Evolutionary conservation across 2,329 filamentous ascomycete species (phyloP), one percentile per base, ranked within the genome.

Genomic region (Colletotrichum sp.): DNA sequence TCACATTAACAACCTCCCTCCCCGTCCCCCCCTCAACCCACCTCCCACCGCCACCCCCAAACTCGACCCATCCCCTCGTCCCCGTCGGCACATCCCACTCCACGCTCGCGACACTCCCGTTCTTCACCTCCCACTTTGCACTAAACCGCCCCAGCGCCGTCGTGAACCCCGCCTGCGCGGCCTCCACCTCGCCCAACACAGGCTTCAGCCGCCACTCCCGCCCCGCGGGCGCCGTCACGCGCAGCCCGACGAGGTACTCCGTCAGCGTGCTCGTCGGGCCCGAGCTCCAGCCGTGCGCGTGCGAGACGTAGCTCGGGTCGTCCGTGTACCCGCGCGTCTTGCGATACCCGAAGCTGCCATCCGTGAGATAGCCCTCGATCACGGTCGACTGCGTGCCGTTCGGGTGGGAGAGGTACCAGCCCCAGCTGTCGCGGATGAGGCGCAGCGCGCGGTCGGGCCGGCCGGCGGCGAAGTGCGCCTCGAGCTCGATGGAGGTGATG

Each of bases 321-420:
- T 88, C 85, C 6, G 82, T 81, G 77, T 93, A 92, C 1, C 90
- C 91, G 8, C 87, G 81, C 64, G 87, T 83, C 36, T 84, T 85
- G 3, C 90, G 86, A 79, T 93, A 93, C 3, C 88, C 89, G 77
- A 91, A 93, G 0, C 85, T 88, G 5, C 90, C 90, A 77, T 93
- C 87, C 0, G 81, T 81, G 2, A 90, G 84, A 75, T 91, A 92
- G 0, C 91, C 91, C 81, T 93, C 92, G 30, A 92, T 87, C 25
- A 90, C 87, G 1, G 92, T 93, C 57, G 87, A 89, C 72, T 88
- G 85, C 0, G 91, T 92, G n/a, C 90, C 90, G 77, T 90, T 88
- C 1, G 88, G 86, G 74, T 92, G 87, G 75, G 88, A 85, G 19
- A 91, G 82, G 78, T 92, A 92, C 89, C 90, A 92, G 13, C 91